Evolutionary conservation across 1,284 basidiomycete genomes (phyloP).

Genomic region (Sanguinoderma infundibulare): DNA sequence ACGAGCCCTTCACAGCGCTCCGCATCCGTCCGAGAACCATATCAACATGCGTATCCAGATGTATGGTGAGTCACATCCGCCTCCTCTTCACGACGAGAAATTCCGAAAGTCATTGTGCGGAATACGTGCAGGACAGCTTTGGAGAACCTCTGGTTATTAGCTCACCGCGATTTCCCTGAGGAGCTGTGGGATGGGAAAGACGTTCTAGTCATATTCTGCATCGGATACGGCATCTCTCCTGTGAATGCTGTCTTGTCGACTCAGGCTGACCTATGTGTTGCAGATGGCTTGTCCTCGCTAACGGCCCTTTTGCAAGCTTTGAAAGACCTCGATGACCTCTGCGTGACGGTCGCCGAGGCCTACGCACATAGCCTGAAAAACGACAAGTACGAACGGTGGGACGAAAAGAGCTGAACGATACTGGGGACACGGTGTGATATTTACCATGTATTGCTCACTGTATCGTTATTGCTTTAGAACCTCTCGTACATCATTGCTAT

Average conservation of each 20-base stretch:
- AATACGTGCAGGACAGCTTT: not conserved
- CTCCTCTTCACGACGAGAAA: not conserved
- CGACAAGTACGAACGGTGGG: constrained; percentile 65
- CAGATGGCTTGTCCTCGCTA: constrained; percentile 82
- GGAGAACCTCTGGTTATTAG: not conserved
- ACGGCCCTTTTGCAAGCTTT: constrained; percentile 79
- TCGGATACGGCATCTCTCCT: not conserved
- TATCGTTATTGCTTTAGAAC: constrained; percentile 28
- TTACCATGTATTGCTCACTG: constrained; percentile 15
- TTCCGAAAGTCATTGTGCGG: not conserved
- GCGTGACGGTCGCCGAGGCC: constrained; percentile 65
- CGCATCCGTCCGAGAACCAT: constrained; percentile 95
- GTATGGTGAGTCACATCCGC: constrained; percentile 79
- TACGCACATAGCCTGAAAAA: constrained; percentile 64
- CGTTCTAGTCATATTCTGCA: not conserved
- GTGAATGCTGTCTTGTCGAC: not conserved
- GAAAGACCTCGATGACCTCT: constrained; percentile 75
- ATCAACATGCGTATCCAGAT: constrained; percentile 98
- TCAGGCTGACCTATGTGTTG: not conserved
- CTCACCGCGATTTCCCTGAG: not conserved
- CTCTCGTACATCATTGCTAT: not conserved
- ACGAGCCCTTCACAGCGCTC: constrained; percentile 60
- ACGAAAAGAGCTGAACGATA: constrained; percentile 59
- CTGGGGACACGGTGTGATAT: constrained; percentile 4
- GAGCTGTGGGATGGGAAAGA: not conserved